phyloP scores from a whole-genome alignment of 768 basidiomycete species.

The Rhodotorula graminis region DNA sequence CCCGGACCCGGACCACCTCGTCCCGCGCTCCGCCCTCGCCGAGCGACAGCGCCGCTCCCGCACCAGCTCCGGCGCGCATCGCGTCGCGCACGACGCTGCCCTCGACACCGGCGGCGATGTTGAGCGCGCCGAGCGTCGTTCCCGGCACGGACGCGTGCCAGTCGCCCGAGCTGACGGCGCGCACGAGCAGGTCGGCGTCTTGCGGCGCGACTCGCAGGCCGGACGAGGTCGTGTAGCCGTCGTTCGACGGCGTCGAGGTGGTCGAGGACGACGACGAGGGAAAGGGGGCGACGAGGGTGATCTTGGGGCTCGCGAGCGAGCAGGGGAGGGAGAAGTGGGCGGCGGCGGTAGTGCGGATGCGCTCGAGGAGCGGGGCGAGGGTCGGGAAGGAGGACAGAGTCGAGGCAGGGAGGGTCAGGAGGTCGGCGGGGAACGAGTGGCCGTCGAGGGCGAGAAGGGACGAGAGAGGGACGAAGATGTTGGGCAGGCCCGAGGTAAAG shows the following conservation, averaged over 20 bases:
- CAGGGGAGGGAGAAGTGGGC: slow-evolving; percentile 8
- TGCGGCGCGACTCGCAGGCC: background rate
- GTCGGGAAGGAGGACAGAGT: slow-evolving; percentile 4
- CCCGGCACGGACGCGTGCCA: slow-evolving; percentile 38
- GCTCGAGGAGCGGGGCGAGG: slow-evolving; percentile 20
- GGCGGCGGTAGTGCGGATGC: slow-evolving; percentile 24
- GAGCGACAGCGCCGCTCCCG: too few relatives aligned
- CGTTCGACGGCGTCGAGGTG: too few relatives aligned
- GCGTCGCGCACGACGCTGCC: slow-evolving; percentile 26
- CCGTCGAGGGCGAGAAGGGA: slow-evolving; percentile 4
- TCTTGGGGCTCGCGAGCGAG: slow-evolving; percentile 33
- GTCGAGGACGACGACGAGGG: background rate
- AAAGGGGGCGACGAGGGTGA: slow-evolving; percentile 16
- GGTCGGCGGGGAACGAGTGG: background rate
- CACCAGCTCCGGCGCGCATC: background rate
- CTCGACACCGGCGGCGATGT: slow-evolving; percentile 14
- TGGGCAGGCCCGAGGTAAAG: slow-evolving; percentile 32
- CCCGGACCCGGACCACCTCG: slow-evolving; percentile 17
- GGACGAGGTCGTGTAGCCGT: slow-evolving; percentile 5
- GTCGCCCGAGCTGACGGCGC: slow-evolving; percentile 31
- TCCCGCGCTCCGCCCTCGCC: background rate
- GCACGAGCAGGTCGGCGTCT: slow-evolving; percentile 25
- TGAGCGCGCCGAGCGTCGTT: slow-evolving; percentile 34
- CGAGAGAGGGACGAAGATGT: slow-evolving; percentile 30
- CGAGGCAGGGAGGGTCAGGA: slow-evolving; percentile 14